Evolutionary conservation across 768 basidiomycete species (phyloP).

Genomic region (Psilocybe cubensis): DNA sequence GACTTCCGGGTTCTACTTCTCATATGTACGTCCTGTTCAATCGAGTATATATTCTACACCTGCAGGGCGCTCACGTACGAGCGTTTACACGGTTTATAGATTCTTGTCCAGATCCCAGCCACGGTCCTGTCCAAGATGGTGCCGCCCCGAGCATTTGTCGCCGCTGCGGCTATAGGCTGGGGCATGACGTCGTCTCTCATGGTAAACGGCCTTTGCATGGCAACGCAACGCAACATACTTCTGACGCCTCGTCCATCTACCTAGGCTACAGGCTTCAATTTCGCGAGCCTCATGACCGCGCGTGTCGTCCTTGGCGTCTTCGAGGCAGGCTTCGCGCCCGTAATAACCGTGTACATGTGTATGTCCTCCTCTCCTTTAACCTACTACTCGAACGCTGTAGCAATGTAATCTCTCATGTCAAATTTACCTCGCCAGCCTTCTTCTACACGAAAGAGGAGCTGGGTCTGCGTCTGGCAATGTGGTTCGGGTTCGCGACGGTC

Average conservation of each 20-base stretch:
- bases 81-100: slow-evolving; percentile 42
- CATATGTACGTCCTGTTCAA: slow-evolving; percentile 56
- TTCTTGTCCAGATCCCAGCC: slow-evolving; percentile 71
- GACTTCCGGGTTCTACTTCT: slow-evolving; percentile 77
- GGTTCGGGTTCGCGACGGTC: slow-evolving; percentile 85
- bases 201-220: slow-evolving; percentile 46
- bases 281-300: slow-evolving; percentile 58
- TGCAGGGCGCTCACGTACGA: not conserved
- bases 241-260: not conserved
- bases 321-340: slow-evolving; percentile 79
- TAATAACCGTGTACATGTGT: slow-evolving; percentile 81
- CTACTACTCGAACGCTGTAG: not conserved
- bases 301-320: slow-evolving; percentile 74
- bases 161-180: slow-evolving; percentile 70
- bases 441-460: slow-evolving; percentile 80
- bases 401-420: not conserved
- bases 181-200: slow-evolving; percentile 75
- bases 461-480: slow-evolving; percentile 76
- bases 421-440: slow-evolving; percentile 59
- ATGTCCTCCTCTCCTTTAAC: slow-evolving; percentile 25
- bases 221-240: not conserved
- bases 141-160: slow-evolving; percentile 71
- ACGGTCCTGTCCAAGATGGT: slow-evolving; percentile 68
- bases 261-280: slow-evolving; percentile 64
- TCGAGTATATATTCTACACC: not conserved